Percentiles rank a stretch among this genome's conserved stretches.
Conservation (phyloP, 345 rosid genomes). For the Citrus glauca region DNA sequence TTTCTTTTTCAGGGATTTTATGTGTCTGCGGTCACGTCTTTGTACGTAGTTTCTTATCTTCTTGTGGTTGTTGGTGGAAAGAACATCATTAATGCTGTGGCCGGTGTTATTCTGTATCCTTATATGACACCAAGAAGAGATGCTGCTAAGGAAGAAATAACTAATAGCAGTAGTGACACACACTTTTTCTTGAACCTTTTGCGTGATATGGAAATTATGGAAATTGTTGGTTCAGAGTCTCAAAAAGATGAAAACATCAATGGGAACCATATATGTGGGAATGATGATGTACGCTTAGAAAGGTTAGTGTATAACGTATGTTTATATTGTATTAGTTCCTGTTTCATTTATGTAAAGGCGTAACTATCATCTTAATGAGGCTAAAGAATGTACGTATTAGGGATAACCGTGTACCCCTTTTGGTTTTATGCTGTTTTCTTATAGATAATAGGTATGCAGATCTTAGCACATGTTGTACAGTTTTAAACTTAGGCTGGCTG, state of each 20-base stretch:
- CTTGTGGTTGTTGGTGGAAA: slow-evolving; percentile 63
- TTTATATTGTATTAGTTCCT: not conserved
- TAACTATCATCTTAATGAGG: not conserved
- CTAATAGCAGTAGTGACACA: slow-evolving; percentile 6
- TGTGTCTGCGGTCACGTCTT: slow-evolving; percentile 47
- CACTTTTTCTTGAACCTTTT: slow-evolving; percentile 24
- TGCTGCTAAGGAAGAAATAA: slow-evolving; percentile 18
- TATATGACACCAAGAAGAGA: slow-evolving; percentile 23
- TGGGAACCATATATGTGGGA: slow-evolving; percentile 15
- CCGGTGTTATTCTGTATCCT: slow-evolving; percentile 39
- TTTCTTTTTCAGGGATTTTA: slow-evolving; percentile 40
- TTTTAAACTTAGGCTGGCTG: not conserved
- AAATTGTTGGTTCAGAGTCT: slow-evolving; percentile 19
- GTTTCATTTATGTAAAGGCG: slow-evolving; percentile 1
- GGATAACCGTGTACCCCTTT: not conserved
- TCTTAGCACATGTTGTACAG: not conserved
- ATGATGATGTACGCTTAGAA: slow-evolving; percentile 23
- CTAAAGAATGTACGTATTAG: not conserved
- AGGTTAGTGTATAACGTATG: slow-evolving; percentile 29
- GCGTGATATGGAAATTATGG: slow-evolving; percentile 23
- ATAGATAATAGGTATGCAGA: not conserved
- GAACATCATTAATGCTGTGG: slow-evolving; percentile 35
- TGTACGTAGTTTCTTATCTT: slow-evolving; percentile 49
- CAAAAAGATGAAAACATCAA: slow-evolving; percentile 29
- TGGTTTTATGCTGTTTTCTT: not conserved